Base-by-base conservation (phyloP, 768 basidiomycete species). In the Trametes meyenii region DNA sequence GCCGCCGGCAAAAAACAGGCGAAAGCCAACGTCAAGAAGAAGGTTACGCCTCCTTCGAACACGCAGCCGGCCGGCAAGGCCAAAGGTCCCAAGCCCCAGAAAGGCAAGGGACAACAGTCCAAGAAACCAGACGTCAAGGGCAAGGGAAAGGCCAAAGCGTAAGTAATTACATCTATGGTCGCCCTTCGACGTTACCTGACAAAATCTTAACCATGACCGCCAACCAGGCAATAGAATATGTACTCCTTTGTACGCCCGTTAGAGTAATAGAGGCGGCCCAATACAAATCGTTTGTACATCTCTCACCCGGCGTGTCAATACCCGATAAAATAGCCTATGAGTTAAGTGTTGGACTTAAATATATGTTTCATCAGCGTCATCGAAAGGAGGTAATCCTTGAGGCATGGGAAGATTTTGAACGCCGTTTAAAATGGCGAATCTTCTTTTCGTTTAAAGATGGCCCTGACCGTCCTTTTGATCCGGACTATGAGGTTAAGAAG, bases 401-500 rank as follows among this genome's bases (percentile, higher is more conserved):
- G n/a, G 55, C 55, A 0, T 57, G 44, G 44, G 11, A 39, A 6
- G 55, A 57, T 12, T 57, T 57, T 38, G 17, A 46, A 23, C 8
- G 16, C 12, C 55, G 55, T 14, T 45, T 57, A 10, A 19, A 17
- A 19, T 57, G 45, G 44, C n/a, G 26, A 19, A 33, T 57, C 14
- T 43, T 36, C 21, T 57, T 57, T 21, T n/a, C 45, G 5, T 43
- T 57, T 21, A 29, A 57, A 19, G 19, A 57, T 13, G 55, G 55
- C 17, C 43, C 21, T 10, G 21, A 57, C 38, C n/a, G 19, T 7
- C 40, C 29, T 1, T 57, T 33, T 48, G 55, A 57, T 48, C 55
- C 55, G 39, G 55, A 57, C 14, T 57, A 57, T 24, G 40, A 57
- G 21, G 44, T 57, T 7, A 29, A 42, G 6, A 11, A 43, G 19